phyloP scores from a whole-genome alignment of 441 rosid genomes.

The Metrosideros polymorpha region DNA sequence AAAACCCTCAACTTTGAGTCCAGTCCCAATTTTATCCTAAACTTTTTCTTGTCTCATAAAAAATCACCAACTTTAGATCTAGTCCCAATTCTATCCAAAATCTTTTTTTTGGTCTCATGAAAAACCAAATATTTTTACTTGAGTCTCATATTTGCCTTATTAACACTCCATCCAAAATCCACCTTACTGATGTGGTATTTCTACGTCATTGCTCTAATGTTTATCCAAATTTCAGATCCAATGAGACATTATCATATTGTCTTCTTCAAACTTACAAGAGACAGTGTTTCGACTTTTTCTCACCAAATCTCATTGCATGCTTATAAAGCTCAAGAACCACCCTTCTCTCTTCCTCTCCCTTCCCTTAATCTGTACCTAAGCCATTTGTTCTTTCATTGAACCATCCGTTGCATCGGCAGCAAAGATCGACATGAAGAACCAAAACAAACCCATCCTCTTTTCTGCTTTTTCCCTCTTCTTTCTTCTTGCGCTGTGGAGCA shows the following conservation, averaged over 20 bases:
- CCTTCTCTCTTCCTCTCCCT: background rate
- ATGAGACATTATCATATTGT: background rate
- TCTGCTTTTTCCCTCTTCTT: background rate
- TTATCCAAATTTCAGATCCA: too few species aligned
- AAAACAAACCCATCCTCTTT: background rate
- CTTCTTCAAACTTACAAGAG: background rate
- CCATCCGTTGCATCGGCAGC: background rate
- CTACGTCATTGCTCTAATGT: too few species aligned
- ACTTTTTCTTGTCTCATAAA: too few species aligned
- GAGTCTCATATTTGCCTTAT: too few species aligned
- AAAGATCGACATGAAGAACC: slow-evolving; percentile 7
- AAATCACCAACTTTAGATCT: too few species aligned
- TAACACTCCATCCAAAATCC: too few species aligned
- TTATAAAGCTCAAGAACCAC: background rate
- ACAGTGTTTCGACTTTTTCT: background rate
- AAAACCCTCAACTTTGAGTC: too few species aligned
- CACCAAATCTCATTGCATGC: background rate
- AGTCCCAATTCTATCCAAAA: too few species aligned
- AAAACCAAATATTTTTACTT: too few species aligned
- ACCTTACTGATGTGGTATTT: too few species aligned
- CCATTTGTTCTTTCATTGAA: background rate
- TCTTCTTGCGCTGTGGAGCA: background rate
- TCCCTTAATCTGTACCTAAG: background rate
- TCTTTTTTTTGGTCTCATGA: too few species aligned
- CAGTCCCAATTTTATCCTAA: too few species aligned